A percentile compares a stretch with the other conserved stretches of the same genome.
These are phyloP conservation scores for Phyllosticta paracitricarpa DNA, from an alignment of 2,329 filamentous ascomycete species.

Conservation along the genomic window DNA sequence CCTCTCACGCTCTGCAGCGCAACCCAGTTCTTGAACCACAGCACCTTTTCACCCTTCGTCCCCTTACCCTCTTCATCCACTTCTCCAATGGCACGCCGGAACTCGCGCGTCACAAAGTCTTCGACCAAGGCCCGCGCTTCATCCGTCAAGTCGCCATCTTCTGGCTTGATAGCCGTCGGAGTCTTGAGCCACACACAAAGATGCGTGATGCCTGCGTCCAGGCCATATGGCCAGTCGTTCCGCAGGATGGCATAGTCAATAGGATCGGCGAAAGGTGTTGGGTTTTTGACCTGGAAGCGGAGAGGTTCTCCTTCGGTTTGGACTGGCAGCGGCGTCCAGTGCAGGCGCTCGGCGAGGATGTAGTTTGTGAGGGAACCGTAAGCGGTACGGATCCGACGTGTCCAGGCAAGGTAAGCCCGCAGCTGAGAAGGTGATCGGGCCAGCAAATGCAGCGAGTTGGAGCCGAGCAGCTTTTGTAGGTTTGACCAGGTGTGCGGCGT, in stretches of 20 bases:
- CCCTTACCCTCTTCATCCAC: neutral
- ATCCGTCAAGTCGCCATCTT: slow-evolving; percentile 21
- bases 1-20: slow-evolving; percentile 50
- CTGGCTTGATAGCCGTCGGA: slow-evolving; percentile 21
- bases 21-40: slow-evolving; percentile 59
- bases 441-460: slow-evolving; percentile 45
- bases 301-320: neutral
- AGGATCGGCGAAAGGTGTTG: slow-evolving; percentile 43
- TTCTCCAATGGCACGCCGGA: slow-evolving; percentile 9
- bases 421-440: slow-evolving; percentile 51
- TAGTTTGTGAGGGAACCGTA: slow-evolving; percentile 49
- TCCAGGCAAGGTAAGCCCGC: slow-evolving; percentile 51
- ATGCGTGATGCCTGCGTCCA: slow-evolving; percentile 42
- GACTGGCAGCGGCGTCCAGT: slow-evolving; percentile 33
- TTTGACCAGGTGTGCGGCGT: slow-evolving; percentile 26
- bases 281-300: slow-evolving; percentile 34
- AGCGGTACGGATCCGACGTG: slow-evolving; percentile 40
- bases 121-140: slow-evolving; percentile 21
- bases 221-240: slow-evolving; percentile 57
- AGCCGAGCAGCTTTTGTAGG: slow-evolving; percentile 25
- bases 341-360: slow-evolving; percentile 45
- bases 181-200: slow-evolving; percentile 44
- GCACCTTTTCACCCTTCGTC: slow-evolving; percentile 36
- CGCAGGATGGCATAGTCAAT: slow-evolving; percentile 46
- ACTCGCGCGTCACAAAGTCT: slow-evolving; percentile 9